phyloP scores from a whole-genome alignment of 1,284 basidiomycete species.

The Ceratobasidium sp. region DNA sequence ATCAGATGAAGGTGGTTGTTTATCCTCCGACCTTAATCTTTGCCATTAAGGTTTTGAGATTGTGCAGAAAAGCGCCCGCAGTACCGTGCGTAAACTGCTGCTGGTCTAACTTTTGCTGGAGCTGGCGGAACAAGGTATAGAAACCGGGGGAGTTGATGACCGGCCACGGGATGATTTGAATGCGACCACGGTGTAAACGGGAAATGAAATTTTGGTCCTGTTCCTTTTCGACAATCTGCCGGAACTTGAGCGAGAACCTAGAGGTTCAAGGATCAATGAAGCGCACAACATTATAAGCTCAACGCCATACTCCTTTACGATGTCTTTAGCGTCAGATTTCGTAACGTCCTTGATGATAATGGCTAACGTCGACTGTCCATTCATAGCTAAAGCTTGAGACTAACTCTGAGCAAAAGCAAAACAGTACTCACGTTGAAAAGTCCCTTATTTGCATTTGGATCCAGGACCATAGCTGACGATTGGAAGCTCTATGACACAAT shows the following conservation, averaged over 20 bases:
- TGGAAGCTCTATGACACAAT: slow-evolving; percentile 69
- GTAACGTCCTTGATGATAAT: slow-evolving; percentile 79
- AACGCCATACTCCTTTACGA: slow-evolving; percentile 59
- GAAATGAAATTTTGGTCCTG: slow-evolving; percentile 74
- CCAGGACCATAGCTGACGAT: slow-evolving; percentile 69
- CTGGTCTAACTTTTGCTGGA: slow-evolving; percentile 64
- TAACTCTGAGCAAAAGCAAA: background rate
- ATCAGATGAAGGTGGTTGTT: too few species aligned
- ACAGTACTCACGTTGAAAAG: slow-evolving; percentile 59
- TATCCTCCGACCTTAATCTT: slow-evolving; percentile 65
- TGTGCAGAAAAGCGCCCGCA: slow-evolving; percentile 69
- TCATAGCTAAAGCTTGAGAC: background rate
- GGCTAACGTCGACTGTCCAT: slow-evolving; percentile 63
- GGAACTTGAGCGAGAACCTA: slow-evolving; percentile 64
- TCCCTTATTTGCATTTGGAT: slow-evolving; percentile 69
- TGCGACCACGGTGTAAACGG: slow-evolving; percentile 66
- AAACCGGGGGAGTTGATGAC: slow-evolving; percentile 73
- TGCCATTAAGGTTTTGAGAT: slow-evolving; percentile 74
- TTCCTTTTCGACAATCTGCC: slow-evolving; percentile 70
- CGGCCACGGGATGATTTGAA: slow-evolving; percentile 75
- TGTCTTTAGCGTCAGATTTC: slow-evolving; percentile 69
- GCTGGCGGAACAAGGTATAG: slow-evolving; percentile 64
- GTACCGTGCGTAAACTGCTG: slow-evolving; percentile 64
- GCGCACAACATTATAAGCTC: too few species aligned
- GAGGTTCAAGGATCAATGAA: too few species aligned